These are phyloP conservation scores for Sporothrix sp. DNA, from an alignment of 2,329 filamentous ascomycete genomes.

Conservation along the genomic window DNA sequence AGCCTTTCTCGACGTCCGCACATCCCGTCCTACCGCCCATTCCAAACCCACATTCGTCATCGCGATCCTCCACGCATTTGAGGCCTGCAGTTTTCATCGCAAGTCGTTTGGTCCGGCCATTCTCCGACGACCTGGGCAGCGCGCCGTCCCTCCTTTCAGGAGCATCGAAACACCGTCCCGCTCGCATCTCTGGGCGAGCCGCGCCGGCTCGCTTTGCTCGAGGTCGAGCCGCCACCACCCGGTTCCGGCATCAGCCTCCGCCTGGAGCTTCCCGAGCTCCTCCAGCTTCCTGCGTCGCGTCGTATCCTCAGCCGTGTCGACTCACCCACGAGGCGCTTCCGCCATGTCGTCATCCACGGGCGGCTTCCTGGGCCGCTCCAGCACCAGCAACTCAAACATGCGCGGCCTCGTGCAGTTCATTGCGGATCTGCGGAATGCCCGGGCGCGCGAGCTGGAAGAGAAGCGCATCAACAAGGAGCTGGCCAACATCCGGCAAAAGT, in stretches of 20 bases:
- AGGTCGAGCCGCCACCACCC: not conserved
- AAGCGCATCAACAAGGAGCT: slow-evolving; percentile 99
- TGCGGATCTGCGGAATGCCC: slow-evolving; percentile 86
- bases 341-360: slow-evolving; percentile 46
- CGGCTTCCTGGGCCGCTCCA: slow-evolving; percentile 58
- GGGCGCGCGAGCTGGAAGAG: slow-evolving; percentile 91
- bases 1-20: not conserved
- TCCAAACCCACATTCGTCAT: not conserved
- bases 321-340: not conserved
- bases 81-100: not conserved
- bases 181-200: not conserved
- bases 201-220: not conserved
- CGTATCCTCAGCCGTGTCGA: not conserved
- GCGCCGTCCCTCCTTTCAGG: not conserved
- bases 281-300: no score
- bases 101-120: not conserved
- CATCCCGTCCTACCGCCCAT: not conserved
- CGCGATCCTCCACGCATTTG: not conserved
- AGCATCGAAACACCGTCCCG: not conserved
- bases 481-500: slow-evolving; percentile 97
- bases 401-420: slow-evolving; percentile 94
- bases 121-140: not conserved
- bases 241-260: no score
- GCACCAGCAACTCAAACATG: slow-evolving; percentile 57
- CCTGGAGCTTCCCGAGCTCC: not conserved